Percentiles rank a stretch among this genome's conserved stretches.
These are phyloP conservation scores for Anaeramoeba flamelloides DNA, from an alignment of 78 protist species.

Conservation along the genomic window DNA sequence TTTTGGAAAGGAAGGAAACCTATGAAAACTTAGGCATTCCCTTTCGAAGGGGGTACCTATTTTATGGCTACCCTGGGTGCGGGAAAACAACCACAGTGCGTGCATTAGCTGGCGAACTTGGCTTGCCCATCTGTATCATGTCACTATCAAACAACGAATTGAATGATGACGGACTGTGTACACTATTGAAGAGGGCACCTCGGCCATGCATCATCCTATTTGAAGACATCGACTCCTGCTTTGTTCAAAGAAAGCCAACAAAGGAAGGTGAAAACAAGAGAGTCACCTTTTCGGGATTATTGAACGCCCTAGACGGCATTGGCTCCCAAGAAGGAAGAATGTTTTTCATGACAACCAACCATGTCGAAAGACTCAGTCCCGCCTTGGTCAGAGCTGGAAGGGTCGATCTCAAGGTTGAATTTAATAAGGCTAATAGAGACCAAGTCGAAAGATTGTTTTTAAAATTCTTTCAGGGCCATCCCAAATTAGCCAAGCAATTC, in stretches of 20 bases:
- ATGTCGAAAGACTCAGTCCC: constrained; percentile 35
- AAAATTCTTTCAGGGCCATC: constrained; percentile 30
- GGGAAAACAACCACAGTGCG: constrained; percentile 49
- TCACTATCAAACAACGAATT: constrained; percentile 7
- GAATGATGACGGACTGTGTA: constrained; percentile 24
- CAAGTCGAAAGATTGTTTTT: constrained; percentile 21
- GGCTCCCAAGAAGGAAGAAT: constrained; percentile 9
- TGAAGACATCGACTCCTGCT: constrained; percentile 21
- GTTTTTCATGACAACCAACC: constrained; percentile 56
- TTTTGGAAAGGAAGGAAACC: constrained; percentile 33
- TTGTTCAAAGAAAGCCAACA: constrained; percentile 4
- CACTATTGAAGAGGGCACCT: constrained; percentile 13
- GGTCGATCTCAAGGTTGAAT: constrained; percentile 30
- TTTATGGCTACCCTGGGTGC: constrained; percentile 81
- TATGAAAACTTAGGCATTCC: constrained; percentile 66
- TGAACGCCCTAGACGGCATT: constrained; percentile 31
- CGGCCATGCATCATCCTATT: not conserved
- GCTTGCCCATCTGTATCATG: constrained; percentile 26
- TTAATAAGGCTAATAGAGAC: constrained; percentile 16
- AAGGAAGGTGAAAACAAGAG: not conserved
- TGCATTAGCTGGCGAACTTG: constrained; percentile 42
- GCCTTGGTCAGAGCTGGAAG: constrained; percentile 58
- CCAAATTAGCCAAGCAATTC: not conserved
- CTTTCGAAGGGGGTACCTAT: constrained; percentile 69
- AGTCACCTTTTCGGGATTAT: constrained; percentile 24